phyloP scores from a whole-genome alignment of 495 filamentous ascomycete genomes.

The Penicillium roqueforti region DNA sequence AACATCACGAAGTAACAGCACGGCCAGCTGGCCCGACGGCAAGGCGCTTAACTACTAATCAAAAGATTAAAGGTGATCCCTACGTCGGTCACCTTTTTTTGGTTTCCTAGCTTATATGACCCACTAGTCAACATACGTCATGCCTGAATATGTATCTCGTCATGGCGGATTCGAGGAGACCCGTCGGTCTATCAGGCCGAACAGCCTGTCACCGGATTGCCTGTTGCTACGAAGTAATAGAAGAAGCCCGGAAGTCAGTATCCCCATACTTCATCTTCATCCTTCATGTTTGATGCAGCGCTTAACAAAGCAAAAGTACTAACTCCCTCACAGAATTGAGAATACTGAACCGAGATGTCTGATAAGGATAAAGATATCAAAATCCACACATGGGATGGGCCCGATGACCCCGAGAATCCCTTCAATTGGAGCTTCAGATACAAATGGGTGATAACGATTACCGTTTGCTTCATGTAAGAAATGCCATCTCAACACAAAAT shows the following conservation, averaged over 20 bases:
- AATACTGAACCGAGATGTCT: constrained; percentile 2
- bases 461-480: constrained; percentile 38
- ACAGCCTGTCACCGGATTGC: neutral
- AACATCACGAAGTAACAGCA: neutral
- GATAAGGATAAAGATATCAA: constrained; percentile 19
- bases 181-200: constrained; percentile 9
- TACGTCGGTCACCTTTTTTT: constrained; percentile 40
- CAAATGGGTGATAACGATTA: constrained; percentile 41
- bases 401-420: constrained; percentile 33
- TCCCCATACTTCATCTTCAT: too few species aligned
- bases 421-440: constrained; percentile 24
- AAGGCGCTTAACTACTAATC: constrained; percentile 73
- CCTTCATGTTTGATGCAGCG: neutral
- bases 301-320: neutral
- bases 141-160: neutral
- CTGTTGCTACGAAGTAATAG: neutral
- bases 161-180: constrained; percentile 9
- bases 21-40: constrained; percentile 59
- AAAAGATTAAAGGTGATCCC: constrained; percentile 55
- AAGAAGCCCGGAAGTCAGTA: constrained; percentile 1
- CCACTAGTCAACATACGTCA: neutral
- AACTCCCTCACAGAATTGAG: neutral
- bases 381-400: constrained; percentile 34
- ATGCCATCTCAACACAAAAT: neutral
- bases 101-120: neutral